Conservation (phyloP, 768 basidiomycete species). For the Asterophora lycoperdoides region DNA sequence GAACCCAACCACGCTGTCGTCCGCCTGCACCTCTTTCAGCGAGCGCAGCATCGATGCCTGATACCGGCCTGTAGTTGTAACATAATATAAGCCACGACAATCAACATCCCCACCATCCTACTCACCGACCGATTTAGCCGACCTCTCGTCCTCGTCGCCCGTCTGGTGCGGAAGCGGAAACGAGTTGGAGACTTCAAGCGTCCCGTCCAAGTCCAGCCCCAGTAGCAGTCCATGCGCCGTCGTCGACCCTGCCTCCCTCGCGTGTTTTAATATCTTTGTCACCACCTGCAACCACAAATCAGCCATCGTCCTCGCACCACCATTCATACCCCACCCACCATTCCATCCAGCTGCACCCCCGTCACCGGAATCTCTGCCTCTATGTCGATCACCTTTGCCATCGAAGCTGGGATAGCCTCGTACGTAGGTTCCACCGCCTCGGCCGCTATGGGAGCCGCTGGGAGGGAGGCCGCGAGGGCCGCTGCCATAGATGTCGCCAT, state of each 20-base stretch:
- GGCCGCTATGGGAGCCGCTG: conserved; percentile 58
- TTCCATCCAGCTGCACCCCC: conserved; percentile 77
- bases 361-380: conserved; percentile 84
- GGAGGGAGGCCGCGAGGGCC: conserved; percentile 80
- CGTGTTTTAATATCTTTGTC: conserved; percentile 91
- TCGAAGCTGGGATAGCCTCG: conserved; percentile 87
- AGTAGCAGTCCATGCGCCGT: conserved; percentile 81
- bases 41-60: conserved; percentile 82
- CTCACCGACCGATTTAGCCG: conserved; percentile 71
- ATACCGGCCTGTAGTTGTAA: conserved; percentile 56
- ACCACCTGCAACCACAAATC: conserved; percentile 56
- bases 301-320: neutral
- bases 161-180: conserved; percentile 76
- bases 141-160: conserved; percentile 78
- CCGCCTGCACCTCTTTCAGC: conserved; percentile 85
- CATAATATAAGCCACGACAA: neutral
- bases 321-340: conserved; percentile 53
- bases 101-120: conserved; percentile 4
- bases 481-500: conserved; percentile 91
- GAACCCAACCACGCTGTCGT: conserved; percentile 90
- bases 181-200: conserved; percentile 86
- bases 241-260: conserved; percentile 70
- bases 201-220: conserved; percentile 89
- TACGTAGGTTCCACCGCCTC: conserved; percentile 63
- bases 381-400: conserved; percentile 91